Base-by-base conservation (phyloP, 805 yeast genomes). In the Wickerhamiella slavikovae region DNA sequence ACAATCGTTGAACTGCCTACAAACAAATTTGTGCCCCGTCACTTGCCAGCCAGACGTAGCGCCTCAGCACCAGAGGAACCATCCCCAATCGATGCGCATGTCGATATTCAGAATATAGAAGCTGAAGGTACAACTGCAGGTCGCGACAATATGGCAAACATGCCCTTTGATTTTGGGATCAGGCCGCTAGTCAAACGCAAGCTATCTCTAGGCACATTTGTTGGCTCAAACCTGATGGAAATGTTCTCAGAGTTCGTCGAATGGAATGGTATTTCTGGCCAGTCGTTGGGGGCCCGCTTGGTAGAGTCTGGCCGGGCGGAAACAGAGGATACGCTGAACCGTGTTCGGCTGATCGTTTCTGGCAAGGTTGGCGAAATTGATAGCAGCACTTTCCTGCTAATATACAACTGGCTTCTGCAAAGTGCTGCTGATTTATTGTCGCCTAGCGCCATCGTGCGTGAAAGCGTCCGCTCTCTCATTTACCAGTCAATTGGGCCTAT, bases 401-500 rank as follows among this genome's bases (percentile, higher is more conserved):
- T 42, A 1, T 43, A 43, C 33, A 32, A 29, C 8, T 42, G 35
- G 18, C 34, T 40, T n/a, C 24, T 43, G 12, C 30, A 32, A 4
- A 28, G 30, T 5, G 20, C 31, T 8, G 35, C 33, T 13, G 34
- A 28, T 5, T 20, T 34, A 2, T 14, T 30, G 15, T 27, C 32
- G 10, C 34, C 24, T n/a, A 32, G 31, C 13, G 10, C 19, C 4
- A 17, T 34, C 15, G n/a, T 31, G 12, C 32, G 29, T 14, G 20
- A 20, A 11, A 29, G 24, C 3, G 4, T 23, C n/a, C n/a, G n/a
- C n/a, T n/a, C n/a, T n/a, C n/a, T n/a, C n/a, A n/a, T n/a, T n/a
- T n/a, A n/a, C n/a, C n/a, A n/a, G n/a, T n/a, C n/a, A n/a, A n/a
- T n/a, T n/a, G n/a, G n/a, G n/a, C n/a, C n/a, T n/a, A n/a, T n/a